A percentile compares a stretch with the other conserved stretches of the same genome.
These are phyloP conservation scores for Ceratobasidium sp. DNA, from an alignment of 1,284 basidiomycete genomes.

Conservation along the genomic window DNA sequence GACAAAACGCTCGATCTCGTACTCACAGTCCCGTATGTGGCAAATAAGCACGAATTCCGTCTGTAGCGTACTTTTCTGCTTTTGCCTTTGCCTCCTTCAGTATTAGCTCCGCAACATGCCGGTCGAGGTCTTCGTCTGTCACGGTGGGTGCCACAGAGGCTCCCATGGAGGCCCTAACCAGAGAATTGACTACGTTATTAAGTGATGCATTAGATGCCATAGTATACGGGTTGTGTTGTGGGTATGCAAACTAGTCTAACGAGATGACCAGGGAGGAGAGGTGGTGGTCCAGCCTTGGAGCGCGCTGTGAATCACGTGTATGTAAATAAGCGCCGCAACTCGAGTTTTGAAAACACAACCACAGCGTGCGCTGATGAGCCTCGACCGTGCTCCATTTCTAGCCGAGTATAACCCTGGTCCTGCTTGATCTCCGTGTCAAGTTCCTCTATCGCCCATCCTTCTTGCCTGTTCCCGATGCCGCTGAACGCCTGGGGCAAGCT, in stretches of 20 bases:
- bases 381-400: neutral
- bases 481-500: slow-evolving; percentile 26
- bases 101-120: slow-evolving; percentile 87
- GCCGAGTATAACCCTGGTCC: slow-evolving; percentile 13
- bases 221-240: neutral
- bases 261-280: neutral
- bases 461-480: slow-evolving; percentile 25
- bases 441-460: neutral
- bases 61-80: slow-evolving; percentile 72
- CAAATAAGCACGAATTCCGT: slow-evolving; percentile 76
- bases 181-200: slow-evolving; percentile 84
- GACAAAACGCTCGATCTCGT: neutral
- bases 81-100: slow-evolving; percentile 91
- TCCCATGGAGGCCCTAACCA: slow-evolving; percentile 85
- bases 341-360: slow-evolving; percentile 8
- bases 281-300: slow-evolving; percentile 3
- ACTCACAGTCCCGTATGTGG: slow-evolving; percentile 53
- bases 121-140: slow-evolving; percentile 85
- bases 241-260: neutral
- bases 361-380: slow-evolving; percentile 13
- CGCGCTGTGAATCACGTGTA: neutral
- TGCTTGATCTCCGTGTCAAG: neutral
- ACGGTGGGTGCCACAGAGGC: slow-evolving; percentile 70
- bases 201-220: slow-evolving; percentile 65
- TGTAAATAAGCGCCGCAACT: neutral